Evolutionary conservation across 2,329 filamentous ascomycete species (phyloP), one percentile per base, ranked within the genome.

Genomic region (Trichoderma simmonsii): DNA sequence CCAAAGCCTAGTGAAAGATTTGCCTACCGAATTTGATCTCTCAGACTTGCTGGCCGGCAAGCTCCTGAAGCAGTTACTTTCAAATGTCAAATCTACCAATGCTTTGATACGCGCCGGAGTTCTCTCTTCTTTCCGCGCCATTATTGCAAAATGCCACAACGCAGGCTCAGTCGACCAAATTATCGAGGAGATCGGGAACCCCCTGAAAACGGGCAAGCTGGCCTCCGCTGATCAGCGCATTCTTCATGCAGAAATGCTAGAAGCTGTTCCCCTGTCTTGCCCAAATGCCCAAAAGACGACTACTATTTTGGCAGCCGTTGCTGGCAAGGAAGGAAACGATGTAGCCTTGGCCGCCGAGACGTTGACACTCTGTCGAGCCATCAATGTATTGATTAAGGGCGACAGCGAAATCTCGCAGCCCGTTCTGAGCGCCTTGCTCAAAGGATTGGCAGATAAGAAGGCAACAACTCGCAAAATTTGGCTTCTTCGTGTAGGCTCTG

Each of bases 41-140:
- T 95, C 95, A 9, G 88, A 90, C 48, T 83, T 92, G 5, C 85
- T 98, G 21, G 86, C 88, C 67, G 85, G 86, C 30, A 92, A 92
- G 73, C 86, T 99, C 43, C 82, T 97, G 48, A 98, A 97, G 80
- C 93, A 94, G 6, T 84, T 99, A 14, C 83, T 98, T n/a, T 91
- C 94, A 54, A 97, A 94, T 79, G 86, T 95, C 80, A 98, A 97
- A 81, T 98, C 96, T 1, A 95, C 92, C 78, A 98, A 97, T 80
- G 84, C 89, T 15, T 82, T 82, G 3, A 93, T 98, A 73, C 91
- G 95, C 71, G 88, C 88, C 73, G 94, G 94, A 28, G 92, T 93
- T 9, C 83, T 95, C 26, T 86, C 87, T 51, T 92, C 92, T 8
- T 97, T 98, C 80, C 86, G 87, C 74, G 87, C 88, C 11, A 85